Evolutionary conservation across 2,329 filamentous ascomycete genomes (phyloP).

Genomic region (Penicillium sp.): DNA sequence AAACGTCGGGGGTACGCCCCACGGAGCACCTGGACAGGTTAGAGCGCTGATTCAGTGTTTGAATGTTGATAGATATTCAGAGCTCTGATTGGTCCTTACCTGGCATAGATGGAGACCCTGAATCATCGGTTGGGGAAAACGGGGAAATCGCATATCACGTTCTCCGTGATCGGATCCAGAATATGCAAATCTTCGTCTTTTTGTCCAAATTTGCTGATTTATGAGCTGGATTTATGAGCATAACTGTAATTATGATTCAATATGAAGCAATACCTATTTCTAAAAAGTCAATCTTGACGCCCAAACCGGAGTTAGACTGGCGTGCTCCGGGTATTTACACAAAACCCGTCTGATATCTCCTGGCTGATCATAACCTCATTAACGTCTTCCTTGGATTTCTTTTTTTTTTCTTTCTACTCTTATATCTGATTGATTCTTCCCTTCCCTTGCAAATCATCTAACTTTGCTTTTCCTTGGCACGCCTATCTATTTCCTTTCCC

Average conservation of each 20-base stretch:
- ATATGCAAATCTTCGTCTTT: background rate
- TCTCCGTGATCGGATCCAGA: background rate
- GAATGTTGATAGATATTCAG: accelerated
- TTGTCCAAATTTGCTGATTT: background rate
- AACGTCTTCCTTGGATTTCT: background rate
- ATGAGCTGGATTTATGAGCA: background rate
- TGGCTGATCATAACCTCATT: background rate
- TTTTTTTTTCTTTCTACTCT: background rate
- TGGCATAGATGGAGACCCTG: background rate
- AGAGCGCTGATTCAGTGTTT: constrained; percentile 6
- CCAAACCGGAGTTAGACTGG: background rate
- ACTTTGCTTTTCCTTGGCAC: background rate
- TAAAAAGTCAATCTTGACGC: background rate
- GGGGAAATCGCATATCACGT: background rate
- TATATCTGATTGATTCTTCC: background rate
- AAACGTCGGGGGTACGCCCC: background rate
- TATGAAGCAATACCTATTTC: background rate
- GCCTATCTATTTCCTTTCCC: background rate
- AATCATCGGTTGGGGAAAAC: background rate
- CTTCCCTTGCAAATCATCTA: background rate
- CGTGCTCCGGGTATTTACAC: background rate
- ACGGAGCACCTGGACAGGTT: background rate
- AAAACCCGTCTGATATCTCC: background rate
- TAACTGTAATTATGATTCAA: background rate
- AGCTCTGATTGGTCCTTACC: accelerated